A percentile compares a stretch with the other conserved stretches of the same genome.
Evolutionary conservation across 768 basidiomycete species (phyloP).

Genomic region (Hericium coralloides): DNA sequence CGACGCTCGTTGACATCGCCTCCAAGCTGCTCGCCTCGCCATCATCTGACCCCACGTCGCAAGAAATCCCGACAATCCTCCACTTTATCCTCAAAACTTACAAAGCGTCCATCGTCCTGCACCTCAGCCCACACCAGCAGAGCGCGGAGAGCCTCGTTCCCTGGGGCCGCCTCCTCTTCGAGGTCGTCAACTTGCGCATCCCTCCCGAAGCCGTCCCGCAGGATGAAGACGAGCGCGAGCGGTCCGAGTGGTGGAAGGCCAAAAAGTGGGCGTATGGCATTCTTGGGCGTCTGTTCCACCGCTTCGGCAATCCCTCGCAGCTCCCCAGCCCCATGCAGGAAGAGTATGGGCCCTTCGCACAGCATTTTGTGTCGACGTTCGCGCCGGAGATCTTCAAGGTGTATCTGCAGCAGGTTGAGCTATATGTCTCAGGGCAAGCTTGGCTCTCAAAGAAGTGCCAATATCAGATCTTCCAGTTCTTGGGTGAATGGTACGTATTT

Average conservation of each 20-base stretch:
- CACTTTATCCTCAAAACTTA: conserved; percentile 86
- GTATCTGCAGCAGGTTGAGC: conserved; percentile 63
- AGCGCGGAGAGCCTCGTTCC: conserved; percentile 67
- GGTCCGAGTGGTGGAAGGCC: conserved; percentile 81
- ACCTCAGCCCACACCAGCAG: conserved; percentile 69
- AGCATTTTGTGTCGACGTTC: conserved; percentile 68
- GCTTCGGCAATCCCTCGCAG: conserved; percentile 84
- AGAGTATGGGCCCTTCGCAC: conserved; percentile 62
- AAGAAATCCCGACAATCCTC: conserved; percentile 75
- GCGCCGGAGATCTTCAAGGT: conserved; percentile 83
- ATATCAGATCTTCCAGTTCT: conserved; percentile 77
- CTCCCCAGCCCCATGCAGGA: conserved; percentile 63
- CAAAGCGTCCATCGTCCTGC: conserved; percentile 70
- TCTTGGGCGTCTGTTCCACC: conserved; percentile 71
- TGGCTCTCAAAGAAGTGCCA: conserved; percentile 83
- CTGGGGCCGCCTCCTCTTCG: conserved; percentile 81
- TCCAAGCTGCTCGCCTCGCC: conserved; percentile 56
- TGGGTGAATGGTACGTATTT: conserved; percentile 70
- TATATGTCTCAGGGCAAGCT: conserved; percentile 61
- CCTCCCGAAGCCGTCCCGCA: conserved; percentile 58
- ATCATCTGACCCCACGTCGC: conserved; percentile 38
- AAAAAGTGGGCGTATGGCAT: conserved; percentile 93
- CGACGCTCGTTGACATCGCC: conserved; percentile 68
- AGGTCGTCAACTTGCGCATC: conserved; percentile 63
- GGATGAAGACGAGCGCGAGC: conserved; percentile 69